Percentiles rank a stretch among this genome's conserved stretches.
These are phyloP conservation scores for Colletotrichum sp. DNA, from an alignment of 2,329 filamentous ascomycete species.

Conservation along the genomic window DNA sequence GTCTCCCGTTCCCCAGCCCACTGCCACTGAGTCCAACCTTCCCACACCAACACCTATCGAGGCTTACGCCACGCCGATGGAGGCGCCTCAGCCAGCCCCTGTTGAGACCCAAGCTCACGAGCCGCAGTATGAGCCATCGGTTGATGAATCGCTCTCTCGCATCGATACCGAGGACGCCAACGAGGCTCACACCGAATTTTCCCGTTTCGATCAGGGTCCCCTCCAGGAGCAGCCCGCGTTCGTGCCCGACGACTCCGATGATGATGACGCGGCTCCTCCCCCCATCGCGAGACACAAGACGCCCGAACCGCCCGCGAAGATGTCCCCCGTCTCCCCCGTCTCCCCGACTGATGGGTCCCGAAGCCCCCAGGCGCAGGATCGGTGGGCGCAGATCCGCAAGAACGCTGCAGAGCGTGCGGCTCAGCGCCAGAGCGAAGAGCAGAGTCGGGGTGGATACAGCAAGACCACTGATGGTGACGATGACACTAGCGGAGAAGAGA, in stretches of 20 bases:
- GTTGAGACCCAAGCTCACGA: slow-evolving; percentile 26
- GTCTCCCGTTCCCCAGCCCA: slow-evolving; percentile 22
- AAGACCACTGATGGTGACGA: slow-evolving; percentile 72
- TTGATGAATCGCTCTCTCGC: slow-evolving; percentile 58
- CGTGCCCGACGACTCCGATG: slow-evolving; percentile 62
- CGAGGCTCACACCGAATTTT: slow-evolving; percentile 65
- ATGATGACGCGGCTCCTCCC: slow-evolving; percentile 54
- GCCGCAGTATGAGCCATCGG: slow-evolving; percentile 47
- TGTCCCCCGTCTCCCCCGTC: slow-evolving; percentile 29
- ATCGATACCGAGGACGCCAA: slow-evolving; percentile 63
- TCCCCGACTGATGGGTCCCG: slow-evolving; percentile 29
- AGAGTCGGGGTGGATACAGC: slow-evolving; percentile 60
- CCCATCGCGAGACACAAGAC: slow-evolving; percentile 52
- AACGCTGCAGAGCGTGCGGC: slow-evolving; percentile 86
- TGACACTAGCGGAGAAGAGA: slow-evolving; percentile 95
- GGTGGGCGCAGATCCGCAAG: slow-evolving; percentile 95
- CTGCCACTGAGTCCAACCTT: slow-evolving; percentile 19
- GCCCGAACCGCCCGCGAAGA: slow-evolving; percentile 28
- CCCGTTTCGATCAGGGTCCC: slow-evolving; percentile 86
- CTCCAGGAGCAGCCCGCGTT: slow-evolving; percentile 87
- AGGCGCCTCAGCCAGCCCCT: slow-evolving; percentile 17
- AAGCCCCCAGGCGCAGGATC: slow-evolving; percentile 64
- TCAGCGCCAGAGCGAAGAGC: slow-evolving; percentile 69
- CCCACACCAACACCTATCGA: slow-evolving; percentile 21
- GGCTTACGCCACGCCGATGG: slow-evolving; percentile 17